Evolutionary conservation across 306 rosid genomes (phyloP).

Genomic region (Cyamopsis tetragonoloba): DNA sequence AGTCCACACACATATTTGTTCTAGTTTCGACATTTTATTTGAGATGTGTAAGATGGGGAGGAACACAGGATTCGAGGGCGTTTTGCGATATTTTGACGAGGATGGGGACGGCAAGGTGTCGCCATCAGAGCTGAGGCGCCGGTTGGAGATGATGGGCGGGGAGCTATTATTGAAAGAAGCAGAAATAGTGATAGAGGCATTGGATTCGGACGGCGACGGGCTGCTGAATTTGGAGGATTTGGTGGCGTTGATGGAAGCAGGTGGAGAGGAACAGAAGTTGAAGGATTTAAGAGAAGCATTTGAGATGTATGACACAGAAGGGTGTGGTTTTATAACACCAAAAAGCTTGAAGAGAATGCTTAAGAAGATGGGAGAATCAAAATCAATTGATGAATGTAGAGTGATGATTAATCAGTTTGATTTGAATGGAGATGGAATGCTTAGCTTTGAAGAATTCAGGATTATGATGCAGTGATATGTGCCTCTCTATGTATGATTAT

Average conservation of each 20-base stretch:
- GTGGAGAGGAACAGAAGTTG: constrained; percentile 63
- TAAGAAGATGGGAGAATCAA: constrained; percentile 58
- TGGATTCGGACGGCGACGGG: constrained; percentile 88
- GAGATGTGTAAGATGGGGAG: constrained; percentile 14
- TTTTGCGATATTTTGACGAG: constrained; percentile 66
- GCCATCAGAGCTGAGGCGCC: constrained; percentile 45
- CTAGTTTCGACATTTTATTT: neutral
- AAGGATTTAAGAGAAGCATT: constrained; percentile 71
- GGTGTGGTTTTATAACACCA: constrained; percentile 70
- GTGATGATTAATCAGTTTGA: constrained; percentile 67
- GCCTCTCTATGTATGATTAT: neutral
- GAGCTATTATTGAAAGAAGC: constrained; percentile 49
- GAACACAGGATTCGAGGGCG: constrained; percentile 33
- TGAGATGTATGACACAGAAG: constrained; percentile 55
- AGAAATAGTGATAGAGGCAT: constrained; percentile 46
- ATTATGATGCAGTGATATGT: constrained; percentile 57
- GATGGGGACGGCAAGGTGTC: constrained; percentile 87
- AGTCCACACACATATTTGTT: neutral
- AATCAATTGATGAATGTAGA: constrained; percentile 57
- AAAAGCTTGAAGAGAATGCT: constrained; percentile 71
- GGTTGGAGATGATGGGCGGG: constrained; percentile 43
- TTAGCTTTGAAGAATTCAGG: constrained; percentile 69
- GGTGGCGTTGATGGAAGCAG: constrained; percentile 42
- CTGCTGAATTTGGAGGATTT: constrained; percentile 60
- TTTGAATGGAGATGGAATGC: constrained; percentile 77